A percentile compares a stretch with the other conserved stretches of the same genome.
Conservation (phyloP, 208 protist genomes). For the Angomonas ambiguus region DNA sequence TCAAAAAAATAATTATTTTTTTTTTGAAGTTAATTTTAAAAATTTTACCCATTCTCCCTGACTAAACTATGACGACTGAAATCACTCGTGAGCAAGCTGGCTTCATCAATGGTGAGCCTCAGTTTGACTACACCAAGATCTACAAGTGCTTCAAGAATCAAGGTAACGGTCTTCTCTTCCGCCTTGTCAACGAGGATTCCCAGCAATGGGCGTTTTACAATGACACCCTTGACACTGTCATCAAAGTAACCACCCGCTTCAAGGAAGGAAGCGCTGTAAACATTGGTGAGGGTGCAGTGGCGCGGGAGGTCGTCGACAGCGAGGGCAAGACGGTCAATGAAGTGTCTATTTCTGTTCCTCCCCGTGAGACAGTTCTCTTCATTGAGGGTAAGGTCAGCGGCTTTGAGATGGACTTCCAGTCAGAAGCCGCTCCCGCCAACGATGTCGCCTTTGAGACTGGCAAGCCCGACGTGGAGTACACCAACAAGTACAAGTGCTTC, state of each 20-base stretch:
- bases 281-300: conserved; percentile 14
- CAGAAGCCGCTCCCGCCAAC: conserved; percentile 24
- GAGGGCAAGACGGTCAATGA: conserved; percentile 4
- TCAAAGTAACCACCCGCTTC: conserved; percentile 29
- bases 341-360: conserved; percentile 16
- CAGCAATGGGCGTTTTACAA: conserved; percentile 60
- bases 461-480: conserved; percentile 16
- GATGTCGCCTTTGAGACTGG: conserved; percentile 16
- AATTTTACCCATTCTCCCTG: conserved; percentile 7
- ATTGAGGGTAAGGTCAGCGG: conserved; percentile 28
- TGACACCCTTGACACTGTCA: conserved; percentile 34
- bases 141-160: conserved; percentile 46
- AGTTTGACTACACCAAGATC: conserved; percentile 20
- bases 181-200: conserved; percentile 27
- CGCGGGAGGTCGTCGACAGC: conserved; percentile 6
- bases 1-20: not conserved
- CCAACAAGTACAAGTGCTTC: conserved; percentile 77
- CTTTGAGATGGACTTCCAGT: conserved; percentile 29
- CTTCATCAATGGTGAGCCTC: conserved; percentile 19
- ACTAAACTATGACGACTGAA: conserved; percentile 1
- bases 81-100: conserved; percentile 13
- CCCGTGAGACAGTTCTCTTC: conserved; percentile 33
- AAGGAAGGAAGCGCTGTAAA: conserved; percentile 15
- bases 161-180: conserved; percentile 52
- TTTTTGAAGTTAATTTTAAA: conserved; percentile 10